Conservation (phyloP, 176 grass and related monocot species). For the Chloris gayana region DNA sequence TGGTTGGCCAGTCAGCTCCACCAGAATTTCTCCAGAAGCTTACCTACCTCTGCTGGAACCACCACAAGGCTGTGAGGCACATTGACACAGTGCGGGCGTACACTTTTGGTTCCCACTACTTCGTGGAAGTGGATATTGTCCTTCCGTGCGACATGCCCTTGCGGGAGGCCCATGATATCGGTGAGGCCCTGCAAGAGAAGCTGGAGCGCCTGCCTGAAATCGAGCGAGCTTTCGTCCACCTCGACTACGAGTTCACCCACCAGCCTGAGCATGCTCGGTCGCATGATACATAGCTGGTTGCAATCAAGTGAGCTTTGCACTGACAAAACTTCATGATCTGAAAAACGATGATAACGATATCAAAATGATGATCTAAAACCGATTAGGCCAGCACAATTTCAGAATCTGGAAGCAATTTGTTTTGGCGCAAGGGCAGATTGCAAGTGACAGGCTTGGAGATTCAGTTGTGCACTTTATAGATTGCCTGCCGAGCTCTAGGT, state of each 20-base stretch:
- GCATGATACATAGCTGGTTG: constrained; percentile 39
- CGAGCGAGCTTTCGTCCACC: constrained; percentile 61
- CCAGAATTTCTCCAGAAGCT: constrained; percentile 93
- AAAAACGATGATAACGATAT: not conserved
- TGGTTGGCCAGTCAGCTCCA: constrained; percentile 83
- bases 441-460: not conserved
- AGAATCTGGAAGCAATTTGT: constrained; percentile 16
- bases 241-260: constrained; percentile 69
- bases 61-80: constrained; percentile 90
- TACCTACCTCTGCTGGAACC: constrained; percentile 97
- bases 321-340: not conserved
- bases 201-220: constrained; percentile 63
- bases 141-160: constrained; percentile 66
- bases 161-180: constrained; percentile 63
- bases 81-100: constrained; percentile 95
- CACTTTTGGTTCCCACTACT: constrained; percentile 87
- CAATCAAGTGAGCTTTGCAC: not conserved
- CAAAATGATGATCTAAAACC: not conserved
- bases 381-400: not conserved
- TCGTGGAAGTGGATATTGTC: constrained; percentile 82
- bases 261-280: constrained; percentile 59
- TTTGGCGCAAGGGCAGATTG: not conserved
- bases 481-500: constrained; percentile 4
- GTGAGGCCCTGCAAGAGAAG: constrained; percentile 66
- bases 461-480: not conserved